Percentiles rank a stretch among this genome's conserved stretches.
phyloP scores from a whole-genome alignment of 2,329 filamentous ascomycete genomes.

The Penicillium sp. region DNA sequence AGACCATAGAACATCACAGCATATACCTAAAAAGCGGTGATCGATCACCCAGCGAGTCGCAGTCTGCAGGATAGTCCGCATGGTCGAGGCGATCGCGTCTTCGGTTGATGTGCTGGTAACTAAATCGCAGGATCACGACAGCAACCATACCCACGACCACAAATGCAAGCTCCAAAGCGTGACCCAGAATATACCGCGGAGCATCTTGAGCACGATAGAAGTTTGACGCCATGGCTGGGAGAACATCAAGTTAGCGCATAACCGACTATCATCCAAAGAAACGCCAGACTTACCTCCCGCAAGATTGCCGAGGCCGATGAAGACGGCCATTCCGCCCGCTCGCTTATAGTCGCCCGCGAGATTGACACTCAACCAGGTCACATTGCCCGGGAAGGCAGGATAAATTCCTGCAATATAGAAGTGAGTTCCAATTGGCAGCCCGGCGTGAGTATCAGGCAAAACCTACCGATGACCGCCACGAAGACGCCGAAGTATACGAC shows the following conservation, averaged over 20 bases:
- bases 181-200: constrained; percentile 52
- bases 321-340: constrained; percentile 62
- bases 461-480: constrained; percentile 45
- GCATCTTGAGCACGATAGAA: constrained; percentile 59
- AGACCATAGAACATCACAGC: too few relatives aligned
- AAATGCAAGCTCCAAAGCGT: constrained; percentile 53
- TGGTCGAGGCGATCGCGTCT: constrained; percentile 51
- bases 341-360: constrained; percentile 57
- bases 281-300: constrained; percentile 35
- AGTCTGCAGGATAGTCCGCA: constrained; percentile 48
- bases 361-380: constrained; percentile 60
- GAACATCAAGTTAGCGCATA: not conserved
- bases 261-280: not conserved
- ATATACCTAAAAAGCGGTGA: constrained; percentile 64
- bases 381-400: constrained; percentile 45
- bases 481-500: constrained; percentile 51
- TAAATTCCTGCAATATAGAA: constrained; percentile 40
- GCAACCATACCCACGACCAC: constrained; percentile 48
- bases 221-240: constrained; percentile 64
- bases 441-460: not conserved
- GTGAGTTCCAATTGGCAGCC: not conserved
- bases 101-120: constrained; percentile 59
- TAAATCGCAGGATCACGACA: constrained; percentile 45
- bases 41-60: constrained; percentile 60
- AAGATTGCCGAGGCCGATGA: constrained; percentile 60